Evolutionary conservation across 257 asterid species (phyloP).

Genomic region (Henckelia pumila): DNA sequence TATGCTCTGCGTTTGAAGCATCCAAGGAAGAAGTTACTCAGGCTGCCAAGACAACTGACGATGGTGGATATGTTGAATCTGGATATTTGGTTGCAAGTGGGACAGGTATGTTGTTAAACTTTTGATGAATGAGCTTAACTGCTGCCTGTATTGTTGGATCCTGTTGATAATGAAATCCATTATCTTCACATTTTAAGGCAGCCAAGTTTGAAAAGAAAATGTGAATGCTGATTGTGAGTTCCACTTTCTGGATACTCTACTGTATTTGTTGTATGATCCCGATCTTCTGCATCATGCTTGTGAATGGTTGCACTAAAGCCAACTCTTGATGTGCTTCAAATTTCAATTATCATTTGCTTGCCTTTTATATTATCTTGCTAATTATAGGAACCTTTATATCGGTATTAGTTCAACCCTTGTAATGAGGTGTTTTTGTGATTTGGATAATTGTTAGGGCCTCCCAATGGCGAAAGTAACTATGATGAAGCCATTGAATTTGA

Average conservation of each 20-base stretch:
- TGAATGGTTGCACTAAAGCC: conserved; percentile 16
- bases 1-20: conserved; percentile 75
- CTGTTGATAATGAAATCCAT: neutral
- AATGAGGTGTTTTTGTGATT: conserved; percentile 24
- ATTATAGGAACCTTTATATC: conserved; percentile 13
- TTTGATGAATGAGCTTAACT: conserved; percentile 19
- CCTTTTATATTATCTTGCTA: conserved; percentile 6
- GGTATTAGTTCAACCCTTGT: neutral
- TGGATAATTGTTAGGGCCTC: conserved; percentile 57
- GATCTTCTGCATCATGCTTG: conserved; percentile 14
- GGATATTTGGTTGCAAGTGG: conserved; percentile 66
- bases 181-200: conserved; percentile 12
- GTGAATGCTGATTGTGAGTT: neutral
- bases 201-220: neutral
- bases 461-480: conserved; percentile 87
- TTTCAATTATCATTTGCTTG: conserved; percentile 1
- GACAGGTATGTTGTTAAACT: conserved; percentile 44
- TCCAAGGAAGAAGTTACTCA: conserved; percentile 96
- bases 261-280: conserved; percentile 10
- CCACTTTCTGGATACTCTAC: conserved; percentile 4
- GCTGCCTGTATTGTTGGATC: neutral
- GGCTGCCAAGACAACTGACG: conserved; percentile 69
- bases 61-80: conserved; percentile 76
- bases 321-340: conserved; percentile 14
- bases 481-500: conserved; percentile 88